phyloP scores from a whole-genome alignment of 108 stramenopile species.

The Nannochloropsis gaditana region DNA sequence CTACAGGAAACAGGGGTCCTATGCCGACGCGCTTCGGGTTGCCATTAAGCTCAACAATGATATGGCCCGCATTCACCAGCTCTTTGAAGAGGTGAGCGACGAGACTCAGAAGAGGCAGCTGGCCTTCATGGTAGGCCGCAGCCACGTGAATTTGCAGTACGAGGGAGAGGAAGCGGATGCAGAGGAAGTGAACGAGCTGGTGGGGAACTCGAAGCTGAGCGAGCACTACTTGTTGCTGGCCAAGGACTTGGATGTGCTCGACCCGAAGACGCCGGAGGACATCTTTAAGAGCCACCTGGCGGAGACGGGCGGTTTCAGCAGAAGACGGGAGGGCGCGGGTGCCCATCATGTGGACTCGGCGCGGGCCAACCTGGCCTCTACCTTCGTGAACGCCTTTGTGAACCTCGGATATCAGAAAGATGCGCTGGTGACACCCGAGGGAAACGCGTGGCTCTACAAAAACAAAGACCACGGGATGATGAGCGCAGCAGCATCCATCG shows the following conservation, averaged over 20 bases:
- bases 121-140: constrained; percentile 56
- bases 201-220: constrained; percentile 82
- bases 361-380: constrained; percentile 93
- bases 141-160: constrained; percentile 21
- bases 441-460: constrained; percentile 56
- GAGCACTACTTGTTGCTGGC: constrained; percentile 76
- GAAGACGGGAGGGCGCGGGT: constrained; percentile 62
- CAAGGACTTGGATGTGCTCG: constrained; percentile 78
- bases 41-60: constrained; percentile 71
- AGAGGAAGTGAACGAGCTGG: constrained; percentile 48
- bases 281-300: constrained; percentile 98
- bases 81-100: constrained; percentile 56
- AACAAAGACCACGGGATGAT: constrained; percentile 99
- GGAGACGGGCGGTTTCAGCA: constrained; percentile 81
- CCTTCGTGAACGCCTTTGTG: constrained; percentile 97
- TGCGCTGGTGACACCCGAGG: constrained; percentile 35
- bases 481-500: constrained; percentile 91
- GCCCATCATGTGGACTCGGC: constrained; percentile 81
- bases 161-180: constrained; percentile 17
- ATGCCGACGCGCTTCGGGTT: constrained; percentile 83
- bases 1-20: constrained; percentile 71
- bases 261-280: constrained; percentile 93
- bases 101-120: constrained; percentile 57
- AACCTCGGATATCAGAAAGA: constrained; percentile 96
- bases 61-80: constrained; percentile 64